These are phyloP conservation scores for Coprinopsis sp. DNA, from an alignment of 768 basidiomycete species.

Conservation along the genomic window DNA sequence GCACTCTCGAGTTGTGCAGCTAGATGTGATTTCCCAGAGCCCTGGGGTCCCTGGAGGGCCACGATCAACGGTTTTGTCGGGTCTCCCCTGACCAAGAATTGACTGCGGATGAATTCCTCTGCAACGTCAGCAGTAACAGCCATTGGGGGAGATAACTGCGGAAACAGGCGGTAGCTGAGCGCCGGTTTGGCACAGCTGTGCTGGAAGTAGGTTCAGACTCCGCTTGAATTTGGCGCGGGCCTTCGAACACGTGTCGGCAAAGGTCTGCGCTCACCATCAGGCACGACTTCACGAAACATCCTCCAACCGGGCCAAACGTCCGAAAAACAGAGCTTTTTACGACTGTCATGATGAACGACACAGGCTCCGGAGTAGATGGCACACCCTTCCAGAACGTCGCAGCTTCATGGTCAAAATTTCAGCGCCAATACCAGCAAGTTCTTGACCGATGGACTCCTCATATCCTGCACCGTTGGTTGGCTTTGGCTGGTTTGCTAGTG, in stretches of 20 bases:
- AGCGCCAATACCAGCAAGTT: slow-evolving; percentile 77
- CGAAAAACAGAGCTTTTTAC: slow-evolving; percentile 16
- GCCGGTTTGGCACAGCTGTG: too few species aligned
- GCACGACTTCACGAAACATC: slow-evolving; percentile 14
- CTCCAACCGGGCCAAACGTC: slow-evolving; percentile 9
- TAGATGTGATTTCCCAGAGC: slow-evolving; percentile 86
- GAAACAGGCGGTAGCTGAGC: too few species aligned
- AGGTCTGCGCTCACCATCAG: slow-evolving; percentile 13
- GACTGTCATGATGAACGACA: slow-evolving; percentile 48
- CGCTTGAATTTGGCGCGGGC: slow-evolving; percentile 20
- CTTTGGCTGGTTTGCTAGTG: slow-evolving; percentile 61
- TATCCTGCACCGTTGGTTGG: slow-evolving; percentile 84
- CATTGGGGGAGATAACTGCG: slow-evolving; percentile 9
- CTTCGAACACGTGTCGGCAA: slow-evolving; percentile 12
- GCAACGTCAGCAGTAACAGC: slow-evolving; percentile 34
- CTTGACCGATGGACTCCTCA: slow-evolving; percentile 94
- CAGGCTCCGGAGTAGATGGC: slow-evolving; percentile 39
- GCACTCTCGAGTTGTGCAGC: slow-evolving; percentile 48
- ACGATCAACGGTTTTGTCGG: slow-evolving; percentile 62
- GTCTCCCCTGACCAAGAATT: slow-evolving; percentile 14
- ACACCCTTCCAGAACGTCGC: slow-evolving; percentile 46
- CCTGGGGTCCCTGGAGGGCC: slow-evolving; percentile 90
- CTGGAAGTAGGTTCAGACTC: slow-evolving; percentile 20
- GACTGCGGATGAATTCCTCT: slow-evolving; percentile 24
- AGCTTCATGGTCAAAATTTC: slow-evolving; percentile 46